Evolutionary conservation across 2,329 filamentous ascomycete species (phyloP).

Genomic region (Fusarium tuaranense): DNA sequence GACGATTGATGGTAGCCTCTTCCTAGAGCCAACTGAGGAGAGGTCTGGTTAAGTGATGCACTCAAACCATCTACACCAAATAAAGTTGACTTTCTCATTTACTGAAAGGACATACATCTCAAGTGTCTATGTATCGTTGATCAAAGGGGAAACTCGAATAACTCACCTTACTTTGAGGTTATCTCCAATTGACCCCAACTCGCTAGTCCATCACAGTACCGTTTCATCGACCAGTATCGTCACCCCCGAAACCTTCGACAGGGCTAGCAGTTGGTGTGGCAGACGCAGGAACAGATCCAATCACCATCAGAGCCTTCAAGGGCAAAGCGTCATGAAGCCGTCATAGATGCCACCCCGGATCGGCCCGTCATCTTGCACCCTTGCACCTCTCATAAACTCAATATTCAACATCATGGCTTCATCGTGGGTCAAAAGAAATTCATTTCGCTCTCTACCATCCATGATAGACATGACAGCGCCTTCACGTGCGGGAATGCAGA

Average conservation of each 20-base stretch:
- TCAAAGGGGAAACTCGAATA: not conserved
- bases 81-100: not conserved
- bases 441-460: conserved; percentile 12
- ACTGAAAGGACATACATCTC: not conserved
- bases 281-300: conserved; percentile 27
- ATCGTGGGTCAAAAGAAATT: not conserved
- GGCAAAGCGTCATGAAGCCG: conserved; percentile 3
- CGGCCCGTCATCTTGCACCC: conserved; percentile 8
- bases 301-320: not conserved
- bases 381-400: not conserved
- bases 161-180: not conserved
- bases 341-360: conserved; percentile 11
- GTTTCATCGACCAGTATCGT: not conserved
- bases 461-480: conserved; percentile 1
- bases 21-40: not conserved
- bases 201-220: not conserved
- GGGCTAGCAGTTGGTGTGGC: conserved; percentile 9
- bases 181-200: not conserved
- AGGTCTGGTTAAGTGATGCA: not conserved
- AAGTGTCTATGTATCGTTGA: not conserved
- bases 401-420: not conserved
- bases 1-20: not conserved
- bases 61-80: not conserved
- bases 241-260: not conserved
- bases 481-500: not conserved